Base-by-base conservation (phyloP, 345 rosid genomes). In the Eutrema yunnanense region DNA sequence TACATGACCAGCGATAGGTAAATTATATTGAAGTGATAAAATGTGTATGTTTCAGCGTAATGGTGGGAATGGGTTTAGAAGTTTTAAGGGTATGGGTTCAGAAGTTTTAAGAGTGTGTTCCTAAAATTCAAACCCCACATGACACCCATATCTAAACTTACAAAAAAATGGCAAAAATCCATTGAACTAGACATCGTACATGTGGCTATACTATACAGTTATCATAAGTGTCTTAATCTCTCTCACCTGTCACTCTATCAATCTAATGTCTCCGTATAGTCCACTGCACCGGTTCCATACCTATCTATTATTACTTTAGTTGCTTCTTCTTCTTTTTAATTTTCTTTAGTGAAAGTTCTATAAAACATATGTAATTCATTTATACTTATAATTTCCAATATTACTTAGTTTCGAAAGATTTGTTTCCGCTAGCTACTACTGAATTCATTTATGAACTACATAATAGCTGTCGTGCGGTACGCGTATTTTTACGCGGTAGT, bases 171-270 rank as follows among this genome's bases (percentile, higher is more conserved):
- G 7, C 13, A 6, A 6, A 69, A 26, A 69, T 69, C 7, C 65
- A 29, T 3, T 58, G 74, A 69, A 69, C 66, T 47, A 47, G 30
- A 36, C 66, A 70, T 59, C 42, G 51, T 71, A 29, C 69, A 64
- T 73, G 63, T 62, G 61, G 26, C 26, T 22, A 22, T 22, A 22
- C 8, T 30, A 22, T 51, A 62, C 69, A 62, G 38, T 62, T 72
- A 6, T 33, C 30, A 22, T 22, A 40, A 60, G 19, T 43, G 62
- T 63, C 71, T 40, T 34, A 16, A 47, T 62, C 3, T 72, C 63
- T 12, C 63, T 12, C 43, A 51, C 9, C 13, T 33, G 33, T 50
- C 57, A 8, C 5, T 47, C 57, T 3, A 2, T 47, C 6, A 13
- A 72, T 13, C n/a, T n/a, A 53, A 42, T 36, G 50, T 54, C 27